These are phyloP conservation scores for Dalbergia cochinchinensis DNA, from an alignment of 306 rosid species.

Conservation along the genomic window DNA sequence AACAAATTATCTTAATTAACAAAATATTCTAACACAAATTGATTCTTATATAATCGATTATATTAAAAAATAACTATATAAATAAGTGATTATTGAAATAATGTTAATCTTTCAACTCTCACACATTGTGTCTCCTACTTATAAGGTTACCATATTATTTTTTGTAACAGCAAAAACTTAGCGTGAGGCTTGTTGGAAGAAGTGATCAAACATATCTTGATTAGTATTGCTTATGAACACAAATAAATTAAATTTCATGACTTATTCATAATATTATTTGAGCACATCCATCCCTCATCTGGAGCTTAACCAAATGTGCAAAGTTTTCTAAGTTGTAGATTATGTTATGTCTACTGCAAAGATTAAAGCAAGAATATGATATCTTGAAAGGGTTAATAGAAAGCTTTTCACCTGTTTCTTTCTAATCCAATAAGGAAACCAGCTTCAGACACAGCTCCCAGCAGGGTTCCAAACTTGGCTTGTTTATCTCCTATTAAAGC, in stretches of 20 bases:
- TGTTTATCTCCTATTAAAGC: constrained; percentile 63
- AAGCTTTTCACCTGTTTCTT: constrained; percentile 69
- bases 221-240: background rate
- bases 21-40: too few relatives aligned
- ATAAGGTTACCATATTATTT: background rate
- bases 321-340: too few relatives aligned
- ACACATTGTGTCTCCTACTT: too few relatives aligned
- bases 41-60: too few relatives aligned
- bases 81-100: too few relatives aligned
- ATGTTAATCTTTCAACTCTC: too few relatives aligned
- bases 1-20: too few relatives aligned
- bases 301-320: background rate
- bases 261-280: background rate
- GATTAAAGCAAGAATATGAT: background rate
- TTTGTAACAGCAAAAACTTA: background rate
- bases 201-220: background rate
- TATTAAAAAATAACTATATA: too few relatives aligned
- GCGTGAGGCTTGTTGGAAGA: background rate
- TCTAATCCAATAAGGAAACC: constrained; percentile 89
- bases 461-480: constrained; percentile 71
- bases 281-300: background rate
- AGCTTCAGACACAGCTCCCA: constrained; percentile 83
- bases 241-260: background rate
- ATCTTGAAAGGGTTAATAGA: background rate
- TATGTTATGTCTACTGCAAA: background rate